Percentiles rank a stretch among this genome's conserved stretches.
These are phyloP conservation scores for Nigrospora oryzae DNA, from an alignment of 2,329 filamentous ascomycete species.

Conservation along the genomic window DNA sequence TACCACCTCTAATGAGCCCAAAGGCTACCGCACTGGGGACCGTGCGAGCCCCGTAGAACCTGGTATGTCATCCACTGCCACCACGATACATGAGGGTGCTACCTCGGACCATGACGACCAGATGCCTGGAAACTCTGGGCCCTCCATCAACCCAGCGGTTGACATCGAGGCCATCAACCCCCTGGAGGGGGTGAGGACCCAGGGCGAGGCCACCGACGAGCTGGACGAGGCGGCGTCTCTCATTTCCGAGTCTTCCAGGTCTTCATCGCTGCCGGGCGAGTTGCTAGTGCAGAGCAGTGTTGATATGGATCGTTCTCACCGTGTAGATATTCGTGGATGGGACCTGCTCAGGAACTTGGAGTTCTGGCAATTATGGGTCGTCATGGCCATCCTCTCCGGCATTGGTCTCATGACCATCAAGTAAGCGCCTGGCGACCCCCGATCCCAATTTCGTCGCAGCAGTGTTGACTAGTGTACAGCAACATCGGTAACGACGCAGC, in stretches of 20 bases:
- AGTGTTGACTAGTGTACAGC: slow-evolving; percentile 37
- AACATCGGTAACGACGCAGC: slow-evolving; percentile 91
- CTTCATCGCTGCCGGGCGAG: slow-evolving; percentile 37
- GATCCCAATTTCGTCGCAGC: neutral
- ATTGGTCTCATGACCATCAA: slow-evolving; percentile 99
- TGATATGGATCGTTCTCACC: slow-evolving; percentile 67
- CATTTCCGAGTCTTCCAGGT: slow-evolving; percentile 55
- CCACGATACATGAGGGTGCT: slow-evolving; percentile 18
- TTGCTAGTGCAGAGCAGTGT: slow-evolving; percentile 49
- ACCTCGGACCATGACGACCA: slow-evolving; percentile 13
- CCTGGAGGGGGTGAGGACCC: neutral
- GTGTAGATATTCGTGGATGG: slow-evolving; percentile 85
- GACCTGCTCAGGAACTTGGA: slow-evolving; percentile 62
- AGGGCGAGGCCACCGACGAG: slow-evolving; percentile 20
- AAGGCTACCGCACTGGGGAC: slow-evolving; percentile 28
- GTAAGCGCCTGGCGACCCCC: slow-evolving; percentile 41
- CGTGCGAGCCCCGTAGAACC: slow-evolving; percentile 42
- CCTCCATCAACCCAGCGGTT: slow-evolving; percentile 9
- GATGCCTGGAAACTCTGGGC: slow-evolving; percentile 9
- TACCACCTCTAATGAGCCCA: slow-evolving; percentile 32
- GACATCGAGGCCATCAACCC: slow-evolving; percentile 10
- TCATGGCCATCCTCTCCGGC: slow-evolving; percentile 86
- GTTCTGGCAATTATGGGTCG: slow-evolving; percentile 85
- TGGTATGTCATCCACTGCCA: slow-evolving; percentile 49
- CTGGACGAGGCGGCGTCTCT: slow-evolving; percentile 74